These are phyloP conservation scores for Eleusine indica DNA, from an alignment of 176 grass and related monocot species.

Conservation along the genomic window DNA sequence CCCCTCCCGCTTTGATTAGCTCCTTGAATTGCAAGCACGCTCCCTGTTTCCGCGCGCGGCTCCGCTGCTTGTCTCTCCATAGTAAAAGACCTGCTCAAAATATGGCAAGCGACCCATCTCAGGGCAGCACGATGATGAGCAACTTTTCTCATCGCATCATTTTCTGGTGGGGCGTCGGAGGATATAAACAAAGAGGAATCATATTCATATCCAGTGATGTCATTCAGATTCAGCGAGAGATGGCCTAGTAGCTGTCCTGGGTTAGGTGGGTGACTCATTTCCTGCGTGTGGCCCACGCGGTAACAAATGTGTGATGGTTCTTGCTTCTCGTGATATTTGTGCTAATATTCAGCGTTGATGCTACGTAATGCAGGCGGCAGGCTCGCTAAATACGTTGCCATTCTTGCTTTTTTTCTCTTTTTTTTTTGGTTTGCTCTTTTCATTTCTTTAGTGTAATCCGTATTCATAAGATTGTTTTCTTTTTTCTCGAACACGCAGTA, in stretches of 20 bases:
- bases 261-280: slow-evolving; percentile 50
- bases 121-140: background rate
- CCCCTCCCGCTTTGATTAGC: background rate
- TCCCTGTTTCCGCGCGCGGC: background rate
- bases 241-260: background rate
- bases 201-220: slow-evolving; percentile 27
- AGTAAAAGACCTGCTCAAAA: background rate
- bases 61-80: background rate
- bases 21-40: background rate
- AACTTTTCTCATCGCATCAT: slow-evolving; percentile 46
- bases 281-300: slow-evolving; percentile 17
- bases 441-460: no score
- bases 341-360: background rate
- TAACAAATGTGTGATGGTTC: background rate
- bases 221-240: slow-evolving; percentile 19
- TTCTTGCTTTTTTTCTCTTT: background rate
- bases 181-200: slow-evolving; percentile 21
- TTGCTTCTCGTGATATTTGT: background rate
- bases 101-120: background rate
- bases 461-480: no score
- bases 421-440: background rate
- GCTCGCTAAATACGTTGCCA: background rate
- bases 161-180: slow-evolving; percentile 16
- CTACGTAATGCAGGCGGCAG: background rate
- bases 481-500: no score